Base-by-base conservation (phyloP, 1,284 basidiomycete species). In the Pisolithus thermaeus region DNA sequence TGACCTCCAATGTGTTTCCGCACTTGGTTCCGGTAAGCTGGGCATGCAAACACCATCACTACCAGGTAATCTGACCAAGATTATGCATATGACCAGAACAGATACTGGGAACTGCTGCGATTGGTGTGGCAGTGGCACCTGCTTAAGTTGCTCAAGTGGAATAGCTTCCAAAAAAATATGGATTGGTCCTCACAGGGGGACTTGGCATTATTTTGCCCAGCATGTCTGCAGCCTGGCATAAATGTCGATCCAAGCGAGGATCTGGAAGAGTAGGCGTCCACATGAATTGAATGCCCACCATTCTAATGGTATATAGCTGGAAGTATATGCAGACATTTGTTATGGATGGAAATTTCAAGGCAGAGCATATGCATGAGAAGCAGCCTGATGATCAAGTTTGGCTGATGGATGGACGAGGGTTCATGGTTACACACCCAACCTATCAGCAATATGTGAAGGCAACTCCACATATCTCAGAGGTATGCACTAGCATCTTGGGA, bases 1-100 rank as follows among this genome's bases (percentile, higher is more conserved):
- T 61, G 1, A 68, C 64, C 0, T 53, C 62, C 46, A 55, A 58
- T 16, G 41, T 49, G 1, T 58, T 58, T 35, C 60, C 55, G 3
- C 45, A 61, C 3, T 45, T 58, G 14, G 54, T 61, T 11, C 53
- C 56, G 5, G 61, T 68, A 43, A 37, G 57, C 52, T 3, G 8
- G 14, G 4, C 4, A 2, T 28, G 4, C 28, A 5, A 8, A 14
- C 27, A 52, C 7, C 8, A 9, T 7, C 28, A 40, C 7, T 18
- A 9, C 7, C n/a, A 22, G 3, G 20, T 52, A n/a, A 5, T 14
- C 2, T 55, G 11, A 55, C 12, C 14, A 38, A n/a, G 52, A 50
- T 30, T 18, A 43, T 20, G 8, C 37, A 4, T 4, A 25, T 38
- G 4, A n/a, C 32, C 4, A 18, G 43, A 23, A 14, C 28, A 30